Evolutionary conservation across 177 flowering plant genomes (phyloP), one percentile per base, ranked within the genome.

Genomic region (Tripterygium wilfordii): DNA sequence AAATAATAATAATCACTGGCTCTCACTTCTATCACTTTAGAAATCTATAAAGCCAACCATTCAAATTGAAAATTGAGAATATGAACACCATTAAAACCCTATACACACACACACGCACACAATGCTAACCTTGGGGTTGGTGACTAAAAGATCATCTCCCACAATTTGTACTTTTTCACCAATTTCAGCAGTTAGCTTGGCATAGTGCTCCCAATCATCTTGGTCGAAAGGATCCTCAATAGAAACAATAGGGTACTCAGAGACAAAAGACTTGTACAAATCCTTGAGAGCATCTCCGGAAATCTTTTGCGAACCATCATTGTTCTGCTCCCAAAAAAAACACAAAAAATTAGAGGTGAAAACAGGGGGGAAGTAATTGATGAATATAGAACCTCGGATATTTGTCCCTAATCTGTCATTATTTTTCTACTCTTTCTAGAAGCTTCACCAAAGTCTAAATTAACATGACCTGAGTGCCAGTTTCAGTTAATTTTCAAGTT

Each of bases 191-290:
- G 96, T 88, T 17, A 88, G 5, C 56, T 77, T 85, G 19, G 74
- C 36, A 22, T 88, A 88, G 76, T 77, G 80, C 53, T 71, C 86
- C 96, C 96, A 88, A 79, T 88, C 96, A 68, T 88, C 96, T 42
- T 88, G 96, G 66, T 88, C 96, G 58, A 88, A 88, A 28, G 96
- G 96, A 54, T 88, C 96, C 60, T 88, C 96, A 52, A 88, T 85
- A 4, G 96, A 88, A 3, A 79, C 86, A 64, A 88, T 88, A 10
- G 96, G 96, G 62, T 85, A 88, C 54, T 80, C 88, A n/a, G 72
- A 4, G 10, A 58, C 83, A 55, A 88, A 88, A 28, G 94, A 82
- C 72, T 88, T 88, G 80, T 88, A 88, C 1, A 88, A 49, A 53
- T 88, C 78, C 36, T 82, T 85, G 23, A 88, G 77, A 42, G 78